These are phyloP conservation scores for Sporothrix mexicana DNA, from an alignment of 2,329 filamentous ascomycete species.

Conservation along the genomic window DNA sequence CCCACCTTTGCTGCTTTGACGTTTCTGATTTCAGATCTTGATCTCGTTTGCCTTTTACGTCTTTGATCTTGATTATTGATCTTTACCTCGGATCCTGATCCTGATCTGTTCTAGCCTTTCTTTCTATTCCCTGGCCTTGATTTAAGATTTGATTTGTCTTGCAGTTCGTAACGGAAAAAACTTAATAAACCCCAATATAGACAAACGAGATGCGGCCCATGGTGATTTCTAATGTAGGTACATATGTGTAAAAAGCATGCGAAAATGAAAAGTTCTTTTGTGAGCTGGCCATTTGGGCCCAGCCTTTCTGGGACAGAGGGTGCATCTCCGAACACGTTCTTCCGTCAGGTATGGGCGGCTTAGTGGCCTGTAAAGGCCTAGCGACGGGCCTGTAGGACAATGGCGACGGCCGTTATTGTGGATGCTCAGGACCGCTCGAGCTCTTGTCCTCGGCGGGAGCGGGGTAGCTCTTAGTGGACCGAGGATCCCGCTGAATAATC, in stretches of 20 bases:
- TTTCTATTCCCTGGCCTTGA: background rate
- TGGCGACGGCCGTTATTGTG: too few species aligned
- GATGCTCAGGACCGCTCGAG: background rate
- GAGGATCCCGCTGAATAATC: background rate
- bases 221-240: too few species aligned
- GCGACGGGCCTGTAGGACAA: too few species aligned
- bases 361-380: background rate
- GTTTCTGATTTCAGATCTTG: background rate
- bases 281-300: background rate
- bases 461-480: conserved; percentile 11
- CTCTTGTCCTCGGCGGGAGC: background rate
- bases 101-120: background rate
- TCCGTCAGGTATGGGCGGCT: background rate
- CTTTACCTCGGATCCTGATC: background rate
- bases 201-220: background rate
- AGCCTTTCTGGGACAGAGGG: background rate
- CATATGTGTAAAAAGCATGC: too few species aligned
- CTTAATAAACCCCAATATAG: background rate
- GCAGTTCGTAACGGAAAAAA: background rate
- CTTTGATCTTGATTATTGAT: background rate
- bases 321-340: too few species aligned
- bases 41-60: background rate
- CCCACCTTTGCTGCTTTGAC: background rate
- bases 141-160: background rate
- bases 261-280: too few species aligned